Conservation (phyloP, 768 basidiomycete genomes). For the Lentinula sp. region DNA sequence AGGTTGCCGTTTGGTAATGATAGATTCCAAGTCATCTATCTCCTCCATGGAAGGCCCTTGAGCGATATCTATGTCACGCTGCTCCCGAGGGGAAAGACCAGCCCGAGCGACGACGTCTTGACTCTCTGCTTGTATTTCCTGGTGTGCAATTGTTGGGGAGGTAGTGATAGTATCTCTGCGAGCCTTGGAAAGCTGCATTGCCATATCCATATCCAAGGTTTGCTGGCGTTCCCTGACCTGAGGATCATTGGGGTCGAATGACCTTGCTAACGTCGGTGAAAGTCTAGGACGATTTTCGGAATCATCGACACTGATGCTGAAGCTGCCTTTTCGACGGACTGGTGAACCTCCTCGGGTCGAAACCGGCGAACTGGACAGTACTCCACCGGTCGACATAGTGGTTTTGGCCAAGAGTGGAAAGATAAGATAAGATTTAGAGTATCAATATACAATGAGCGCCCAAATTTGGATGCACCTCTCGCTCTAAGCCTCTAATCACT, state of each 20-base stretch:
- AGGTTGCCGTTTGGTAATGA: conserved; percentile 15
- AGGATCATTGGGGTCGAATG: conserved; percentile 66
- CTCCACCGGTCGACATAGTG: background rate
- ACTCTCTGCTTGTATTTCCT: conserved; percentile 15
- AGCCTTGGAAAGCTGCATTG: conserved; percentile 69
- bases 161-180: conserved; percentile 53
- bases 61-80: conserved; percentile 38
- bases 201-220: conserved; percentile 93
- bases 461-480: background rate
- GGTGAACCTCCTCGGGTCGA: conserved; percentile 35
- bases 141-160: conserved; percentile 22
- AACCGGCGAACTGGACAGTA: conserved; percentile 35
- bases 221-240: conserved; percentile 82
- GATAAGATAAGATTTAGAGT: background rate
- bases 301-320: conserved; percentile 33
- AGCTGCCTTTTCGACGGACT: conserved; percentile 27
- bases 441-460: background rate
- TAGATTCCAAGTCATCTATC: conserved; percentile 13
- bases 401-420: background rate
- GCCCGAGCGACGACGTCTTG: conserved; percentile 27
- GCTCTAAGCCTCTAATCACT: too few species aligned
- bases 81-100: conserved; percentile 41
- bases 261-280: conserved; percentile 58
- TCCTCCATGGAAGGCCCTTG: conserved; percentile 21
- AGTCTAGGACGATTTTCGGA: conserved; percentile 38